Evolutionary conservation across 371 early-diverging fungal genomes (phyloP).

Genomic region (Sporodiniella umbellata): DNA sequence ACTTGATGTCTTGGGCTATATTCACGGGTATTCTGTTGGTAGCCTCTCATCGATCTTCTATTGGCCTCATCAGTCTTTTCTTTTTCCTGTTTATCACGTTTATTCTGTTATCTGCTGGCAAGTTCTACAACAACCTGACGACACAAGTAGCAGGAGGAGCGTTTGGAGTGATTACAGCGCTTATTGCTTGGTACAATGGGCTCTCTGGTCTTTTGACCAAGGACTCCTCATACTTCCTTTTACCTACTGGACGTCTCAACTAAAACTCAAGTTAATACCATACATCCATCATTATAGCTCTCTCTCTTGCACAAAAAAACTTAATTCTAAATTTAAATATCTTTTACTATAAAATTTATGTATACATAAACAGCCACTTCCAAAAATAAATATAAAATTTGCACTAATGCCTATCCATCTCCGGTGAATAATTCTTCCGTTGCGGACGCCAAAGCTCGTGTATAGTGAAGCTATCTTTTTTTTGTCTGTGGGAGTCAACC

Average conservation of each 20-base stretch:
- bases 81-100: conserved; percentile 64
- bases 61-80: conserved; percentile 61
- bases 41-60: conserved; percentile 60
- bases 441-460: too few relatives aligned
- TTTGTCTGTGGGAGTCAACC: too few relatives aligned
- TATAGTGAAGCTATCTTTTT: too few relatives aligned
- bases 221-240: conserved; percentile 51
- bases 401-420: too few relatives aligned
- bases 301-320: background rate
- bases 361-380: too few relatives aligned
- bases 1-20: conserved; percentile 65
- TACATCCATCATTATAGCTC: too few relatives aligned
- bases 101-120: conserved; percentile 53
- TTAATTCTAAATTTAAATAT: too few relatives aligned
- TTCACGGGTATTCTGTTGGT: conserved; percentile 66
- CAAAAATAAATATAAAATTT: too few relatives aligned
- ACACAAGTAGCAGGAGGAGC: conserved; percentile 59
- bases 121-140: conserved; percentile 32
- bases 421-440: too few relatives aligned
- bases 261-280: too few relatives aligned
- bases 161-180: conserved; percentile 63
- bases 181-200: conserved; percentile 75
- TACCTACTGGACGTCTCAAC: conserved; percentile 53
- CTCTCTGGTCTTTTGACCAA: conserved; percentile 60
- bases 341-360: too few relatives aligned